Evolutionary conservation across 2,329 filamentous ascomycete species (phyloP).

Genomic region (Coniosporium uncinatum): DNA sequence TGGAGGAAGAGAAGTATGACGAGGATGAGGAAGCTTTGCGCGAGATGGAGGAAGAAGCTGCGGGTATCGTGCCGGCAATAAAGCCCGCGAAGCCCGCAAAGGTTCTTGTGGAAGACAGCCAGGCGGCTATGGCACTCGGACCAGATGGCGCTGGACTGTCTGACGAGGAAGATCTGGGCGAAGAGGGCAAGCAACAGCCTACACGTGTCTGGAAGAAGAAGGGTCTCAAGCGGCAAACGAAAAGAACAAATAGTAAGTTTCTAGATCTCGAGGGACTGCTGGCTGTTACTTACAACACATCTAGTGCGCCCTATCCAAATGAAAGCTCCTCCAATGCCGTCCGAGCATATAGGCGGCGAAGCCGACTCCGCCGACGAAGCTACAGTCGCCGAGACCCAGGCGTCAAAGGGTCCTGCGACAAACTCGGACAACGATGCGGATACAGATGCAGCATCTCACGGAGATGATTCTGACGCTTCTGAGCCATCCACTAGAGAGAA

Average conservation of each 20-base stretch:
- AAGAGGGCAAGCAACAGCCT: conserved; percentile 43
- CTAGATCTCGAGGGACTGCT: conserved; percentile 1
- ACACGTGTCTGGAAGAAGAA: conserved; percentile 73
- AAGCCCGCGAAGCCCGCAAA: too few relatives aligned
- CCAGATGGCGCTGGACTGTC: conserved; percentile 41
- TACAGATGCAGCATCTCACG: background rate
- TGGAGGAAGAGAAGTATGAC: conserved; percentile 54
- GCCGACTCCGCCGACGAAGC: conserved; percentile 20
- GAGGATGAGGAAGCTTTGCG: conserved; percentile 71
- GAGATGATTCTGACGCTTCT: background rate
- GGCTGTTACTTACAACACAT: conserved; percentile 12
- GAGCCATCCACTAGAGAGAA: background rate
- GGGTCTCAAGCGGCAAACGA: conserved; percentile 74
- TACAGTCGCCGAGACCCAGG: conserved; percentile 7
- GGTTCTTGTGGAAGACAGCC: conserved; percentile 23
- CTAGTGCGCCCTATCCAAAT: conserved; percentile 28
- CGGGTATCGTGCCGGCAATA: background rate
- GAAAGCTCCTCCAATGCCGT: conserved; percentile 25
- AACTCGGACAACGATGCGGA: background rate
- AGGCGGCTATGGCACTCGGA: conserved; percentile 35
- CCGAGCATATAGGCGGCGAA: conserved; percentile 8
- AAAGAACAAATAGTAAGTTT: conserved; percentile 52
- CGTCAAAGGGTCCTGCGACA: background rate
- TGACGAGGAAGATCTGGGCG: conserved; percentile 55
- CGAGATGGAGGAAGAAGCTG: conserved; percentile 6